These are phyloP conservation scores for Pseudogymnoascus sp. DNA, from an alignment of 2,329 filamentous ascomycete species.

Conservation along the genomic window DNA sequence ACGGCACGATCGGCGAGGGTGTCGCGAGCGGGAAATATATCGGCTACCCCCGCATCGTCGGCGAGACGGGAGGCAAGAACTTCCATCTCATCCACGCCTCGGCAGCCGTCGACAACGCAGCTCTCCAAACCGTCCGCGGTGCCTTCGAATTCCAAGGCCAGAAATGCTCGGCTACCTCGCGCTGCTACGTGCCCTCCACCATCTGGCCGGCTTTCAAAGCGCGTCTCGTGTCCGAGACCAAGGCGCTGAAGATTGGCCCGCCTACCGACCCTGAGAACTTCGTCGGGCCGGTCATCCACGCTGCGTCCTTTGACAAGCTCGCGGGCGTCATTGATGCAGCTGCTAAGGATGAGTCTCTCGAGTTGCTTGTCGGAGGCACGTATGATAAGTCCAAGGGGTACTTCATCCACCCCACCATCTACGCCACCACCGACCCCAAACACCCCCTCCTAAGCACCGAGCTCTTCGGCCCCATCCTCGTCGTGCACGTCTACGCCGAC, in stretches of 20 bases:
- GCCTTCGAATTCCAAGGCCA: conserved; percentile 89
- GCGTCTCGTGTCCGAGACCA: conserved; percentile 58
- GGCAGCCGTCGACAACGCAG: conserved; percentile 72
- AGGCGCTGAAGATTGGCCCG: conserved; percentile 61
- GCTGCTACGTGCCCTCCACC: conserved; percentile 69
- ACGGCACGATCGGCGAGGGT: conserved; percentile 74
- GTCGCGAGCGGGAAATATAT: conserved; percentile 75
- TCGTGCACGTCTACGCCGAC: conserved; percentile 72
- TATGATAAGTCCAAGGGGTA: conserved; percentile 74
- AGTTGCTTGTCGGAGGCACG: conserved; percentile 66
- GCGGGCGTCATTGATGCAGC: conserved; percentile 68
- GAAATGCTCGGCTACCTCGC: conserved; percentile 81
- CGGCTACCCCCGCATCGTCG: conserved; percentile 81
- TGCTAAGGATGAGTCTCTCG: conserved; percentile 65
- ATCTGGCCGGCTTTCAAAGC: conserved; percentile 65
- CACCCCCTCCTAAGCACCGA: conserved; percentile 71
- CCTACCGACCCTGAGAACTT: conserved; percentile 67
- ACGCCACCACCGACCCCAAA: conserved; percentile 62
- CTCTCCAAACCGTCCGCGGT: conserved; percentile 72
- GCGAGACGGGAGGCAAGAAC: conserved; percentile 90
- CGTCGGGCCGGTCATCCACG: conserved; percentile 81
- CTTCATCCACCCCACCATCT: conserved; percentile 78
- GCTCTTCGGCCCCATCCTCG: conserved; percentile 73
- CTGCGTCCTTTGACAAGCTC: conserved; percentile 73
- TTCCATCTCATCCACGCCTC: conserved; percentile 76